A percentile compares a stretch with the other conserved stretches of the same genome.
Conservation (phyloP, 441 rosid species). For the Brassica hybrid region DNA sequence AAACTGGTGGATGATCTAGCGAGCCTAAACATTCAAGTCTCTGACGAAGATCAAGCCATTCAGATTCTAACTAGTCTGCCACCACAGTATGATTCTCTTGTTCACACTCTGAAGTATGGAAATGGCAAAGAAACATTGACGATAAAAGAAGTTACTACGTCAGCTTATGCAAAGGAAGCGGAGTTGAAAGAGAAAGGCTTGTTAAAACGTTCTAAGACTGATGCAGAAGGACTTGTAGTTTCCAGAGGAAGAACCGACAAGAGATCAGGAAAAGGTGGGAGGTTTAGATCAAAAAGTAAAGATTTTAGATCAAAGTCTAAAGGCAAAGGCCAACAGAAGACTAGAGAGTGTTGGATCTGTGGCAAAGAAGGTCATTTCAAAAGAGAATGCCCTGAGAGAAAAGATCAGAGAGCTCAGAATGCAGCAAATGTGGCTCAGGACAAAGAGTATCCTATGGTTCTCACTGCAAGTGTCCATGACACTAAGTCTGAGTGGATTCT, state of each 20-base stretch:
- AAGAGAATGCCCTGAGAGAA: background rate
- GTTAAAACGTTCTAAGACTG: background rate
- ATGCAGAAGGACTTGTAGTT: background rate
- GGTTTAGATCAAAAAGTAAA: background rate
- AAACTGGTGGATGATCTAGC: background rate
- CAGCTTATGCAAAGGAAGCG: background rate
- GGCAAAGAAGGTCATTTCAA: background rate
- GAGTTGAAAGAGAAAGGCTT: background rate
- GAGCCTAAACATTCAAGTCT: background rate
- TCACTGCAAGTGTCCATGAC: background rate
- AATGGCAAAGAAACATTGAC: background rate
- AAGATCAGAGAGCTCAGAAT: background rate
- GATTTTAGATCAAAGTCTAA: background rate
- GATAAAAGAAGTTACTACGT: background rate
- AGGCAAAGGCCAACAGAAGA: background rate
- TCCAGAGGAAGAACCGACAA: background rate
- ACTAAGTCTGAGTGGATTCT: background rate
- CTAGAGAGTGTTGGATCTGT: background rate
- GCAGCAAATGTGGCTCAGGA: background rate
- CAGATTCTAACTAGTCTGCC: background rate
- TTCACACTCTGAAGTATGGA: background rate
- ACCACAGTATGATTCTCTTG: background rate
- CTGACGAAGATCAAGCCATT: background rate
- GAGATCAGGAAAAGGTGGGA: background rate
- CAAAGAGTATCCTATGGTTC: background rate